Conservation (phyloP, 805 yeast genomes). For the Pichia eremophila region DNA sequence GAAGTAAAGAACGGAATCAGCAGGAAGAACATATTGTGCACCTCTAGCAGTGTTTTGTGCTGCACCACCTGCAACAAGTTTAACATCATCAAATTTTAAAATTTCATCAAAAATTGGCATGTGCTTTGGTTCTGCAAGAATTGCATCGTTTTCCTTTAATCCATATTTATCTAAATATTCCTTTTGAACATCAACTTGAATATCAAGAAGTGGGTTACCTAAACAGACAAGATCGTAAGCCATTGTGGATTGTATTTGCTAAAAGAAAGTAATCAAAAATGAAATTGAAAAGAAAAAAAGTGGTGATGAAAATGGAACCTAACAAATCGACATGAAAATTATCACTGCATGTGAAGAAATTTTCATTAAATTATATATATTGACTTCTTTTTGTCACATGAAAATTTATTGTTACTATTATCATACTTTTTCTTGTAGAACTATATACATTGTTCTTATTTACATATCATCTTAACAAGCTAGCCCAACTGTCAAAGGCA, state of each 20-base stretch:
- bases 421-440: too few species aligned
- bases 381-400: too few species aligned
- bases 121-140: slow-evolving; percentile 73
- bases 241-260: slow-evolving; percentile 38
- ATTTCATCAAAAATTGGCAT: slow-evolving; percentile 80
- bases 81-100: slow-evolving; percentile 47
- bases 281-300: background rate
- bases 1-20: slow-evolving; percentile 76
- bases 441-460: too few species aligned
- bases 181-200: slow-evolving; percentile 66
- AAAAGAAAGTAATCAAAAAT: background rate
- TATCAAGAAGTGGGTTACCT: slow-evolving; percentile 83
- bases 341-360: too few species aligned
- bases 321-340: too few species aligned
- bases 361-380: too few species aligned
- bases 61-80: slow-evolving; percentile 95
- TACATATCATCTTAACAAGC: background rate
- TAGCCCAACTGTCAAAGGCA: background rate
- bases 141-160: slow-evolving; percentile 88
- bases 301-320: background rate
- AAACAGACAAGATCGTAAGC: slow-evolving; percentile 68
- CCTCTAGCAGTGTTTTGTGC: slow-evolving; percentile 99
- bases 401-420: too few species aligned
- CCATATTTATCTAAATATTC: slow-evolving; percentile 71
- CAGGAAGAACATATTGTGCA: slow-evolving; percentile 86